A percentile compares a stretch with the other conserved stretches of the same genome.
Evolutionary conservation across 345 rosid genomes (phyloP).

Genomic region (Boechera divaricarpa): DNA sequence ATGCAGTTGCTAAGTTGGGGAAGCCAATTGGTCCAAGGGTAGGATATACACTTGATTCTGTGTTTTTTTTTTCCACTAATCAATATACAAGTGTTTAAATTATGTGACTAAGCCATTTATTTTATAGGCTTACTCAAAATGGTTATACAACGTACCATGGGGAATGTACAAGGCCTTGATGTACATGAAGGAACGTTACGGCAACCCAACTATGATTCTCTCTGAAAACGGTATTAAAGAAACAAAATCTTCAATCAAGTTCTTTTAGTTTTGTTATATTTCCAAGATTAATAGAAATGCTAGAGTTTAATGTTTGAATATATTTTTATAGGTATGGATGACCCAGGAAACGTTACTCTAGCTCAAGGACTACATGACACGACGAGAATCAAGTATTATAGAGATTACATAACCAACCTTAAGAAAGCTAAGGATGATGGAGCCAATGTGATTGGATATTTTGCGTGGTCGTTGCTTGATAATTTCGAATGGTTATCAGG

Average conservation of each 20-base stretch:
- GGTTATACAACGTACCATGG: slow-evolving; percentile 98
- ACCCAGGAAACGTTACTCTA: slow-evolving; percentile 80
- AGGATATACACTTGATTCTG: slow-evolving; percentile 29
- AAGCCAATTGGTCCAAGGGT: slow-evolving; percentile 82
- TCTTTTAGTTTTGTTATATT: not conserved
- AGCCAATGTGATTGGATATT: slow-evolving; percentile 83
- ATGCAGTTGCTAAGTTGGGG: slow-evolving; percentile 73
- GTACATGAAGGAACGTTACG: slow-evolving; percentile 85
- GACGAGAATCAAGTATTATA: slow-evolving; percentile 75
- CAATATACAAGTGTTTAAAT: not conserved
- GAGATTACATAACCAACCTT: slow-evolving; percentile 71
- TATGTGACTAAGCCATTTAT: slow-evolving; percentile 7
- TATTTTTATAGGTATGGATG: slow-evolving; percentile 76
- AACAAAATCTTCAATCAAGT: not conserved
- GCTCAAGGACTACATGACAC: slow-evolving; percentile 77
- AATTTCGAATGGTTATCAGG: slow-evolving; percentile 95
- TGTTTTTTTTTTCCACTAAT: not conserved
- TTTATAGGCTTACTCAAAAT: slow-evolving; percentile 77
- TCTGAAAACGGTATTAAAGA: slow-evolving; percentile 81
- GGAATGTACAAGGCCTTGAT: slow-evolving; percentile 89
- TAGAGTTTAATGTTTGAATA: not conserved
- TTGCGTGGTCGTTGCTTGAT: slow-evolving; percentile 96
- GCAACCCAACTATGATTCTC: slow-evolving; percentile 83
- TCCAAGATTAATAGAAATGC: not conserved
- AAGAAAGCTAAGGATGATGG: slow-evolving; percentile 87